Base-by-base conservation (phyloP, 306 rosid species). In the Cicer bijugum region DNA sequence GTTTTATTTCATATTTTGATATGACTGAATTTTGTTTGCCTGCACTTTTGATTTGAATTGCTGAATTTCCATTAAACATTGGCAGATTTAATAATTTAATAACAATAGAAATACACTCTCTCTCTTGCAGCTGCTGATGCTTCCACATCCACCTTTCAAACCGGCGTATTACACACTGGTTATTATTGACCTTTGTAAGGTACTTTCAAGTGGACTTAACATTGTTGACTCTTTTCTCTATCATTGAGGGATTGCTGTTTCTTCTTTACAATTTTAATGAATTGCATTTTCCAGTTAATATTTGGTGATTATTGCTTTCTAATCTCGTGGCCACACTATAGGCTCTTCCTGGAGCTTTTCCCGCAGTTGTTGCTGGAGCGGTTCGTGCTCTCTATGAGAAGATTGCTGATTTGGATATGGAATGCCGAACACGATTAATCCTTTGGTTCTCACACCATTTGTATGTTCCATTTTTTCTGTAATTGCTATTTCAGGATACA, bases 331-430 rank as follows among this genome's bases (percentile, higher is more conserved):
- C 61, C 82, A 9, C 51, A 48, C 73, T 70, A 78, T 75, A 94
- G 99, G 99, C 99, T 83, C 99, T 95, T 76, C 99, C 99, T 71
- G 99, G 99, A 75, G 99, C 99, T 64, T 95, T 95, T 83, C 99
- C 99, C 42, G 96, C 93, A 71, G 96, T 95, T 80, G 91, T 95
- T 43, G 99, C 99, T 42, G 99, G 97, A 78, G 99, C 93, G 55
- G 99, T 95, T 51, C 97, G 99, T 68, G 88, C 93, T 69, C 90
- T 95, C 65, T 95, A 91, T 72, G 99, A 91, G 80, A 95, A 83
- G 85, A 91, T 95, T 74, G 92, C 87, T 52, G 97, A 95, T 84
- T 76, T 95, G 75, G 99, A 95, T 78, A 95, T 95, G 97, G 99
- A 95, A 82, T 95, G 99, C 79, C 93, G 96, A 52, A 95, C 86